Conservation (phyloP, 2,329 filamentous ascomycete genomes). For the Claviceps arundinis region DNA sequence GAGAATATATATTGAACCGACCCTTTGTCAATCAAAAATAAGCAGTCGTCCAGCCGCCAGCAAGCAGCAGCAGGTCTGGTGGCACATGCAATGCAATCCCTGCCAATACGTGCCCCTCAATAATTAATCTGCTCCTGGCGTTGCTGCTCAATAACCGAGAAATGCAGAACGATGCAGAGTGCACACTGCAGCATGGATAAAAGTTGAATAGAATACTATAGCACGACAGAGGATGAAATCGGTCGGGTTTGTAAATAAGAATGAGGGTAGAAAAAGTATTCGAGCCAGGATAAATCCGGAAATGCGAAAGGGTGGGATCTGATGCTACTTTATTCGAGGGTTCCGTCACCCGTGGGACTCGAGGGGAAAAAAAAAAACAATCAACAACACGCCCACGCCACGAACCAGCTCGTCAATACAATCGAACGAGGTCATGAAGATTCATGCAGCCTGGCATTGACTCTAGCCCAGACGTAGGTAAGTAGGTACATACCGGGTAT, state of each 20-base stretch:
- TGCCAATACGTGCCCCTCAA: neutral
- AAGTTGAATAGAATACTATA: neutral
- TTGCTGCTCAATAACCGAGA: neutral
- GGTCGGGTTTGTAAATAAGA: neutral
- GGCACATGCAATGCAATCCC: neutral
- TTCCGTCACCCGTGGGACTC: neutral
- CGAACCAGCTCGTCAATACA: neutral
- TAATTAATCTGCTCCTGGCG: neutral
- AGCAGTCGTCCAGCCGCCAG: no score
- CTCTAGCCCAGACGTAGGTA: neutral
- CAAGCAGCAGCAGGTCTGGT: neutral
- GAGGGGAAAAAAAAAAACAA: neutral
- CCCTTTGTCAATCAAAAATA: neutral
- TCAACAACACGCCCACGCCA: neutral
- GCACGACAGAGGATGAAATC: neutral
- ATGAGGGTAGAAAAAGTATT: neutral
- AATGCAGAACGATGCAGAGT: neutral
- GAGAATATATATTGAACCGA: neutral
- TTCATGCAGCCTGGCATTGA: constrained; percentile 1
- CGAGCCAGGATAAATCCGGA: neutral
- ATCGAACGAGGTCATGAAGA: neutral
- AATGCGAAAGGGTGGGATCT: constrained; percentile 2
- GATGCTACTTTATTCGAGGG: constrained; percentile 3
- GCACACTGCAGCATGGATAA: neutral
- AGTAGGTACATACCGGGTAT: neutral